Evolutionary conservation across 2,329 filamentous ascomycete genomes (phyloP).

Genomic region (Westerdykella aurantiaca): DNA sequence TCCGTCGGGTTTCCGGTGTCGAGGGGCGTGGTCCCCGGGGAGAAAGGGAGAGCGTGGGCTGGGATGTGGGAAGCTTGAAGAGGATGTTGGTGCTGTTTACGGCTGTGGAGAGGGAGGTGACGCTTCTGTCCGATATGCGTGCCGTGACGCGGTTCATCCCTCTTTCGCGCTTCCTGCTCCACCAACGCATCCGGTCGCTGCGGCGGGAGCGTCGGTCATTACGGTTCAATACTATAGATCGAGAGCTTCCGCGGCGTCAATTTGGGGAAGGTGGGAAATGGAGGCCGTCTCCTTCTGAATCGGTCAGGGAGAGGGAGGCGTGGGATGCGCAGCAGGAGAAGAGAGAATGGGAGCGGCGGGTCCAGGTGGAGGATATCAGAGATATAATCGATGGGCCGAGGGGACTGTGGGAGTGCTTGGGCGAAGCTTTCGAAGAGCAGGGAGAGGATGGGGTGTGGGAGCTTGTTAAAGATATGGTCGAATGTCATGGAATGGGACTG

Average conservation of each 20-base stretch:
- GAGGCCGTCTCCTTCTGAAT: no score
- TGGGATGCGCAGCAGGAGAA: not conserved
- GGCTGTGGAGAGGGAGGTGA: constrained; percentile 1
- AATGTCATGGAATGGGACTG: constrained; percentile 1
- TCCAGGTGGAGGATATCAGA: not conserved
- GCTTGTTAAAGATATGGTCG: not conserved
- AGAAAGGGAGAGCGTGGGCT: not conserved
- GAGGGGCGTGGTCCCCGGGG: not conserved
- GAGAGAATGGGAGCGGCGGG: constrained; percentile 5
- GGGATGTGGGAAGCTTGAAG: not conserved
- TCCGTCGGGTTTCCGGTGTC: not conserved
- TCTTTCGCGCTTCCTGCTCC: no score
- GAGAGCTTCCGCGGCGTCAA: no score
- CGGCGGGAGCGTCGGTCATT: no score
- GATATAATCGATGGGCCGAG: not conserved
- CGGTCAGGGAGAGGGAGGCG: not conserved
- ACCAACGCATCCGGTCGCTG: no score
- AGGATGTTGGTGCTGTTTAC: not conserved
- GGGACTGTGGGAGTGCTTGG: constrained; percentile 2
- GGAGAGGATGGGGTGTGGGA: constrained; percentile 6
- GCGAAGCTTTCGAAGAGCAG: constrained; percentile 3
- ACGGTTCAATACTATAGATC: no score
- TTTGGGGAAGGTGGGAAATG: no score
- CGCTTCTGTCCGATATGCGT: no score
- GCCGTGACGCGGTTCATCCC: no score